Evolutionary conservation across 2,329 filamentous ascomycete species (phyloP), one percentile per base, ranked within the genome.

Genomic region (Fusarium duplospermum): DNA sequence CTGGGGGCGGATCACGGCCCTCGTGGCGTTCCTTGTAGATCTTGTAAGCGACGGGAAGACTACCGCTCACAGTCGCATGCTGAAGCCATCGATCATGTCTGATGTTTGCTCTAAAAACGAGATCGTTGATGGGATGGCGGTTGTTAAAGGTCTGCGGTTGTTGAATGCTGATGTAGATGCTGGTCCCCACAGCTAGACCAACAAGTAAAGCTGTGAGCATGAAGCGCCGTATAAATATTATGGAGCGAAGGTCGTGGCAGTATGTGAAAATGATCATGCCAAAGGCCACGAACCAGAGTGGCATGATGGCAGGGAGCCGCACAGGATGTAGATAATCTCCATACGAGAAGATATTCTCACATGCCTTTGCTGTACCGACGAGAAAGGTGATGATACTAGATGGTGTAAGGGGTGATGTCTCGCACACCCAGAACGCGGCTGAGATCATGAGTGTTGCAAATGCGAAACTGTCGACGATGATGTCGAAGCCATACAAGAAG

Each of bases 1-100:
- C 89, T 1, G 92, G 93, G 13, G 95, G 95, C 18, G 95, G 94
- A 31, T 90, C 85, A 69, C 94, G 89, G 16, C 90, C 90, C 76
- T 93, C 76, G 67, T 90, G 85, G 6, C 86, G 84, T 57, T 88
- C 84, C 57, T 84, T 83, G 75, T 90, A 90, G 64, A 87, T 83
- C 6, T 80, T 77, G 5, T 86, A 83, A 0, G 88, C 89, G 10
- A 86, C 80, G 1, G 81, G 81, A 4, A 89, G 79, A 14, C 83
- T 87, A 13, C 82, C 82, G 75, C 88, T 90, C 16, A 84, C 82
- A 3, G 82, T 82, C 1, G 85, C 88, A 57, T 85, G 80, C 9
- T 84, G 78, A 9, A 87, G 76, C 88, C 88, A 90, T 10, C 86
- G 83, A 71, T 87, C 85, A 8, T 86, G 83, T 27, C 83, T 83